These are phyloP conservation scores for Phytopythium cucurbitacearum DNA, from an alignment of 352 stramenopile species.

Conservation along the genomic window DNA sequence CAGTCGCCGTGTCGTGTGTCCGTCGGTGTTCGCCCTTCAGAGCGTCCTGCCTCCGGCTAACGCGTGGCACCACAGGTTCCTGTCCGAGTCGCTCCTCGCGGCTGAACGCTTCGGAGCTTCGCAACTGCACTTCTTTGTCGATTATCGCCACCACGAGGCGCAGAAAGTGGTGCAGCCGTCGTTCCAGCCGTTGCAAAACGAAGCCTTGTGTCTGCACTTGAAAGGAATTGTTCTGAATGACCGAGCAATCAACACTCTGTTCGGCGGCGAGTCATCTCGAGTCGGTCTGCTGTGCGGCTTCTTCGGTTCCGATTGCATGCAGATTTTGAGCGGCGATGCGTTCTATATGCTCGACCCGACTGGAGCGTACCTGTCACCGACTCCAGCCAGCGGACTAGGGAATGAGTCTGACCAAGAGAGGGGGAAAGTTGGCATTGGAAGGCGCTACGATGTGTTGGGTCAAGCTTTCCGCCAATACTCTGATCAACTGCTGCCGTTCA, in stretches of 20 bases:
- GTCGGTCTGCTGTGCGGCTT: conserved; percentile 57
- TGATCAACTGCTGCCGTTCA: conserved; percentile 73
- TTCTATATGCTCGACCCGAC: conserved; percentile 79
- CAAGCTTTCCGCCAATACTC: conserved; percentile 66
- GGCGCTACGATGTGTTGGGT: conserved; percentile 55
- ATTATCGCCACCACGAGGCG: conserved; percentile 54
- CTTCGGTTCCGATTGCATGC: conserved; percentile 66
- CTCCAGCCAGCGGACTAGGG: not conserved
- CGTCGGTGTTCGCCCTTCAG: conserved; percentile 28
- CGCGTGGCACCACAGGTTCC: conserved; percentile 41
- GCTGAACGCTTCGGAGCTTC: conserved; percentile 46
- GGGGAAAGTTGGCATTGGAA: conserved; percentile 14
- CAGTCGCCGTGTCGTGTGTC: conserved; percentile 44
- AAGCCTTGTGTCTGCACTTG: conserved; percentile 70
- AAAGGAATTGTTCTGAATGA: conserved; percentile 49
- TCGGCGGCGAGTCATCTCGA: conserved; percentile 42
- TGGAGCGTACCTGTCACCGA: conserved; percentile 32
- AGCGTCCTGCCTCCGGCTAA: conserved; percentile 28
- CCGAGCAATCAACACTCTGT: conserved; percentile 49
- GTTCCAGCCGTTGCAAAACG: conserved; percentile 62
- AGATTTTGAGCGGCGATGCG: conserved; percentile 68
- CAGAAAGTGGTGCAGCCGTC: conserved; percentile 72
- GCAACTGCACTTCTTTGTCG: conserved; percentile 66
- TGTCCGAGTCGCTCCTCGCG: conserved; percentile 56
- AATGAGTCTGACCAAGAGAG: conserved; percentile 4